Percentiles rank a stretch among this genome's conserved stretches.
Evolutionary conservation across 768 basidiomycete species (phyloP).

Genomic region (Rhodotorula babjevae): DNA sequence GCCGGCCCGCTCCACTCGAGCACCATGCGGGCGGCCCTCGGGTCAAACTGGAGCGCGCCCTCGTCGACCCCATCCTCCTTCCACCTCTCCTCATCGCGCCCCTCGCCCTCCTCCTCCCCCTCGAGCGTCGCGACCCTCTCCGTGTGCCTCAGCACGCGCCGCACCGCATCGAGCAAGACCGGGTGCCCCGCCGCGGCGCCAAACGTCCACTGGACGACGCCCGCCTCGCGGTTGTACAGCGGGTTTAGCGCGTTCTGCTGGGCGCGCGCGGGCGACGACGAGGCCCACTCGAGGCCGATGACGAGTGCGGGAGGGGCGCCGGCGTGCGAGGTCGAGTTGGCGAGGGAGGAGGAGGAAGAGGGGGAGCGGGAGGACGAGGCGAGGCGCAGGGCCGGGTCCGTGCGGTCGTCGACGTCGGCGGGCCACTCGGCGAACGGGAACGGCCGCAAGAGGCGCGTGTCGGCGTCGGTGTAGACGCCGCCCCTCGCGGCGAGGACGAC

Average conservation of each 20-base stretch:
- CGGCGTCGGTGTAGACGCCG: background rate
- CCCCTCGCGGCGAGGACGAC: background rate
- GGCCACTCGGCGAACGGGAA: background rate
- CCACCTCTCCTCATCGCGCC: no score
- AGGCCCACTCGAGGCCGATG: background rate
- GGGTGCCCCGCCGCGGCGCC: background rate
- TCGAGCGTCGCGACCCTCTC: background rate
- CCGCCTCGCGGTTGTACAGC: background rate
- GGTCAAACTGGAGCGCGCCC: background rate
- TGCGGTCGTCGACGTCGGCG: background rate
- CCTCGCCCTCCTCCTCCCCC: background rate
- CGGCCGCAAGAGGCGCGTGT: background rate
- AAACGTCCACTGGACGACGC: background rate
- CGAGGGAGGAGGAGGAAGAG: no score
- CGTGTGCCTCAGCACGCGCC: background rate
- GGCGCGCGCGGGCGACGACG: background rate
- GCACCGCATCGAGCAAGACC: background rate
- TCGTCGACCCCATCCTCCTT: background rate
- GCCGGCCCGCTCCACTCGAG: background rate
- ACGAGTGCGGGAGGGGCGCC: background rate
- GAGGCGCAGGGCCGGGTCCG: background rate
- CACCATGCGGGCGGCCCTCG: background rate
- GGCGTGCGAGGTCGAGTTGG: no score
- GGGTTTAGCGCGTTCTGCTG: background rate
- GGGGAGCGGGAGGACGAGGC: no score